Evolutionary conservation across 495 filamentous ascomycete genomes (phyloP).

Genomic region (Glarea lozoyensis): DNA sequence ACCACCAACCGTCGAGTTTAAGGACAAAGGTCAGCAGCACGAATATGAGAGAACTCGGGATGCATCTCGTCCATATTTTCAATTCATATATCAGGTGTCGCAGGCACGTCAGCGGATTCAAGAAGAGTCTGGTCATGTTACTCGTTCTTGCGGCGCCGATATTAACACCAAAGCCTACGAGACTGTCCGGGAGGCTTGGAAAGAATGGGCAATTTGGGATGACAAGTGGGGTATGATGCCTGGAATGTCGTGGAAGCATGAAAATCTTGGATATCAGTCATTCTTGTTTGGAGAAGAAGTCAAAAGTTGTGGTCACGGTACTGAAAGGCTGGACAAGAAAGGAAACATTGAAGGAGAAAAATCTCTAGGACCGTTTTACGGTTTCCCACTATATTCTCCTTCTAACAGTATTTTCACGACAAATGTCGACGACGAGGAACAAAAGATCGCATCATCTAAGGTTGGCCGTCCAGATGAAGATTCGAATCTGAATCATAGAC

Average conservation of each 20-base stretch:
- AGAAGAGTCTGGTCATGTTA: constrained; percentile 2
- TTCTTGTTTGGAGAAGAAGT: too few species aligned
- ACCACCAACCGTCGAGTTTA: constrained; percentile 3
- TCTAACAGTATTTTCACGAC: too few species aligned
- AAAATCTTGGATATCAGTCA: too few species aligned
- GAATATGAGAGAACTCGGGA: constrained; percentile 11
- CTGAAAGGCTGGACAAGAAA: too few species aligned
- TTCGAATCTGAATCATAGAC: too few species aligned
- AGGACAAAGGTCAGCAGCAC: constrained; percentile 3
- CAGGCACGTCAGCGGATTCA: constrained; percentile 19
- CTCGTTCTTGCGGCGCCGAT: constrained; percentile 1
- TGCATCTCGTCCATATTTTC: constrained; percentile 23
- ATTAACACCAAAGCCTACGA: constrained; percentile 16
- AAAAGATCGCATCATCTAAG: too few species aligned
- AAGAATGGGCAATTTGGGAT: constrained; percentile 21
- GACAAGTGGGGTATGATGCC: constrained; percentile 21
- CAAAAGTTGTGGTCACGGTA: too few species aligned
- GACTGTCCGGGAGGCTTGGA: constrained; percentile 20
- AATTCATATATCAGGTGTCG: constrained; percentile 24
- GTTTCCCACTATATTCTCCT: too few species aligned
- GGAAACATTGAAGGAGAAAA: too few species aligned
- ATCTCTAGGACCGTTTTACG: too few species aligned
- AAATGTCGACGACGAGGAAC: too few species aligned
- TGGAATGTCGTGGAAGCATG: constrained; percentile 23
- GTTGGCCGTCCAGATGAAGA: too few species aligned